Percentiles rank a stretch among this genome's conserved stretches.
These are phyloP conservation scores for Magnaporthales sp. DNA, from an alignment of 2,329 filamentous ascomycete species.

Conservation along the genomic window DNA sequence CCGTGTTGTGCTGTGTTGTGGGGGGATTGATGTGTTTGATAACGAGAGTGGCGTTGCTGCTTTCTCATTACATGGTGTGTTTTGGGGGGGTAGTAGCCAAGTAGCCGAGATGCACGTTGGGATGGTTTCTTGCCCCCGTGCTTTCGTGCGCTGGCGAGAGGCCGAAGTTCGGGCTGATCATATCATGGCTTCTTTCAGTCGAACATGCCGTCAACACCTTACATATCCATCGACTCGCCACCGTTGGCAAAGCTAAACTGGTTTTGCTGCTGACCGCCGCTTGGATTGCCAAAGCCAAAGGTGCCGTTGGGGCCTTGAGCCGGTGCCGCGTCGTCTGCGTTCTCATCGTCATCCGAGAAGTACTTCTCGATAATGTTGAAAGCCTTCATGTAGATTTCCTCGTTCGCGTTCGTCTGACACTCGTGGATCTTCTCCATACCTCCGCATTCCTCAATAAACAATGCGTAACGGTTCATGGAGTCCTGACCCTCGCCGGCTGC, in stretches of 20 bases:
- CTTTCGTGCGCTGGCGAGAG: not conserved
- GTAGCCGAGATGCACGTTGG: not conserved
- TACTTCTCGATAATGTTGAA: conserved; percentile 99
- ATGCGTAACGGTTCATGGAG: conserved; percentile 88
- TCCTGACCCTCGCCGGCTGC: conserved; percentile 65
- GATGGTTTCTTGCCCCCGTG: not conserved
- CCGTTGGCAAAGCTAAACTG: conserved; percentile 90
- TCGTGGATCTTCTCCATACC: conserved; percentile 99
- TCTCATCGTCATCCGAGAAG: conserved; percentile 97
- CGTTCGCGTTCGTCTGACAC: conserved; percentile 99
- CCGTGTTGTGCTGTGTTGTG: not conserved
- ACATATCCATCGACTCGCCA: conserved; percentile 59
- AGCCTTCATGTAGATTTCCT: conserved; percentile 99
- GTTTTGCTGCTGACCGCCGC: conserved; percentile 52
- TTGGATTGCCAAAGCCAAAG: conserved; percentile 70
- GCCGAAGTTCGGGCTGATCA: not conserved
- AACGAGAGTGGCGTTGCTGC: conserved; percentile 1
- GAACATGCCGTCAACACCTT: conserved; percentile 17
- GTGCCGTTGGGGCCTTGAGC: conserved; percentile 59
- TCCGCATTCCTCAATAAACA: conserved; percentile 97
- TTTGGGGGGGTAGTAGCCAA: not conserved
- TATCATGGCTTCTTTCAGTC: not conserved
- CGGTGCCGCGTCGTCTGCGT: conserved; percentile 73
- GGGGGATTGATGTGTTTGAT: not conserved
- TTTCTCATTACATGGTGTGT: not conserved